Conservation (phyloP, 306 rosid genomes). For the Cucurbita ficifolia region DNA sequence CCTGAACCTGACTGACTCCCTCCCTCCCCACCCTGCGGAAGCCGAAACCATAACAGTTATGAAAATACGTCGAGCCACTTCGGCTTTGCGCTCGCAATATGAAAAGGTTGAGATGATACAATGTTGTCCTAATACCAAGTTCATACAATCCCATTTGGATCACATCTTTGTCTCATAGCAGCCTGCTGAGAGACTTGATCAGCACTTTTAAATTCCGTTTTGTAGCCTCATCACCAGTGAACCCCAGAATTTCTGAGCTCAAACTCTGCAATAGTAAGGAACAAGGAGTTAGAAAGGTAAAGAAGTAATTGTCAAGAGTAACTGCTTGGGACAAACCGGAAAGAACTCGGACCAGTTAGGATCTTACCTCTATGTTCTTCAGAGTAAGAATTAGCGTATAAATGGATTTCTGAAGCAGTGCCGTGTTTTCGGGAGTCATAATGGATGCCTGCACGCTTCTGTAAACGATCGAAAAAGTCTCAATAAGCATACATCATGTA, state of each 20-base stretch:
- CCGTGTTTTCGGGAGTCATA: slow-evolving; percentile 69
- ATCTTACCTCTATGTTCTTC: slow-evolving; percentile 67
- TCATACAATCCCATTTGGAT: not conserved
- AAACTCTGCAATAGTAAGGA: slow-evolving; percentile 32
- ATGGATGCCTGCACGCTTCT: slow-evolving; percentile 51
- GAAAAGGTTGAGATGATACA: not conserved
- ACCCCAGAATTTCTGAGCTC: slow-evolving; percentile 62
- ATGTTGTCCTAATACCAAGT: not conserved
- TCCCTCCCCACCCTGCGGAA: not conserved
- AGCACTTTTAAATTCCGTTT: slow-evolving; percentile 57
- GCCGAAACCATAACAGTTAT: not conserved
- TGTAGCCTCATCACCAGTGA: slow-evolving; percentile 72
- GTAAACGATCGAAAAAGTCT: slow-evolving; percentile 10
- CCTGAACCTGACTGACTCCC: not conserved
- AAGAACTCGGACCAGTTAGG: not conserved
- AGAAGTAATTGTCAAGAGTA: not conserved
- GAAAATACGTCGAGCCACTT: not conserved
- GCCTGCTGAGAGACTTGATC: slow-evolving; percentile 58
- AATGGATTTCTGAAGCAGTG: slow-evolving; percentile 58
- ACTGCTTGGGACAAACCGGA: not conserved
- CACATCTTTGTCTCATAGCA: slow-evolving; percentile 21
- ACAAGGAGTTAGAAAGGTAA: not conserved
- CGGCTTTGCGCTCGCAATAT: not conserved
- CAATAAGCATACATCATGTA: not conserved
- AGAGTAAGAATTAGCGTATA: slow-evolving; percentile 47